These are phyloP conservation scores for Hysterangium stoloniferum DNA, from an alignment of 768 basidiomycete species.

Conservation along the genomic window DNA sequence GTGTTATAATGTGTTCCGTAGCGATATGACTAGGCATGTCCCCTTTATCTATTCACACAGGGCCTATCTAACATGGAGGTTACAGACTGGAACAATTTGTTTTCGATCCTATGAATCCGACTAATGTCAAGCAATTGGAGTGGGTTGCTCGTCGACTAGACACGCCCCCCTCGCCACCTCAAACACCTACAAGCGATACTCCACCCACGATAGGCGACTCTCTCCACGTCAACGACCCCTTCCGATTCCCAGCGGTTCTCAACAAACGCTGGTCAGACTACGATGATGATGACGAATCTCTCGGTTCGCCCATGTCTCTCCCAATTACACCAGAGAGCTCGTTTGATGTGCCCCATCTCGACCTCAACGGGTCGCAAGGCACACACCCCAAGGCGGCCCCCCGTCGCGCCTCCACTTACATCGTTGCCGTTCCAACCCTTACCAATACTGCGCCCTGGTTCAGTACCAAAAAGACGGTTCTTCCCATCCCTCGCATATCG, in stretches of 20 bases:
- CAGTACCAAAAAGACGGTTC: constrained; percentile 1
- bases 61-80: background rate
- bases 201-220: background rate
- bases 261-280: constrained; percentile 10
- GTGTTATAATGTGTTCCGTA: constrained; percentile 8
- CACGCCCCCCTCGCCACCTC: constrained; percentile 8
- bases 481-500: constrained; percentile 1
- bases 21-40: constrained; percentile 8
- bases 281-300: constrained; percentile 10
- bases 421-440: constrained; percentile 8
- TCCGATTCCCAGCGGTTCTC: constrained; percentile 2
- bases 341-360: background rate
- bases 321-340: constrained; percentile 6
- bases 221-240: background rate
- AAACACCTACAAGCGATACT: background rate
- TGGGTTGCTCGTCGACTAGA: constrained; percentile 12
- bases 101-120: background rate
- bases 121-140: constrained; percentile 5
- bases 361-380: background rate
- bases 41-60: background rate
- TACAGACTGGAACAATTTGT: constrained; percentile 10
- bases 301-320: constrained; percentile 9
- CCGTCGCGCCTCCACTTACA: background rate
- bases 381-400: background rate
- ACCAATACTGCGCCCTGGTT: constrained; percentile 3